These are phyloP conservation scores for Candida saitoana DNA, from an alignment of 805 yeast genomes.

Conservation along the genomic window DNA sequence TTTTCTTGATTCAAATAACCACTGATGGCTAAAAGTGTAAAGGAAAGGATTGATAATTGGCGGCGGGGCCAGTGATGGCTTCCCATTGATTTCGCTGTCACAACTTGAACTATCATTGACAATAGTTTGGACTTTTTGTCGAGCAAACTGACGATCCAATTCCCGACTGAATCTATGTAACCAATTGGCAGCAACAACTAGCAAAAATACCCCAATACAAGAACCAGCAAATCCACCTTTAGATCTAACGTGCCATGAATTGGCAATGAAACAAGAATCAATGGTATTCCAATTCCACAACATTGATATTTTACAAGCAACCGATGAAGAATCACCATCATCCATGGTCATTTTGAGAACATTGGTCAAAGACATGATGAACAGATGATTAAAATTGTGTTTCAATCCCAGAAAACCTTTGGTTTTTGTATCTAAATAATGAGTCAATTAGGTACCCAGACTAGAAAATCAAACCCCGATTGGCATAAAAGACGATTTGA, in stretches of 20 bases:
- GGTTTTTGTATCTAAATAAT: too few relatives aligned
- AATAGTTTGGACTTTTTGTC: conserved; percentile 7
- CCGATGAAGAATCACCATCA: conserved; percentile 1
- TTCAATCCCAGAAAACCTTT: too few relatives aligned
- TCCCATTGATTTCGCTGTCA: background rate
- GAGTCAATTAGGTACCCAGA: conserved; percentile 1
- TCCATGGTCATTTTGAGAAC: conserved; percentile 12
- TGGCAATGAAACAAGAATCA: conserved; percentile 60
- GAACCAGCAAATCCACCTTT: conserved; percentile 68
- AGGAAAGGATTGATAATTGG: conserved; percentile 14
- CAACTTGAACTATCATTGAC: background rate
- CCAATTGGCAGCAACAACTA: conserved; percentile 57
- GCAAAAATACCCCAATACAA: conserved; percentile 61
- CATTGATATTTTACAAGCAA: conserved; percentile 44
- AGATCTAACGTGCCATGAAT: conserved; percentile 58
- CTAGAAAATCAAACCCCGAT: background rate
- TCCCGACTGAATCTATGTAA: conserved; percentile 53
- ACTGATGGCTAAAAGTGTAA: conserved; percentile 28
- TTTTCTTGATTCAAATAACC: conserved; percentile 21
- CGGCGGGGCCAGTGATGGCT: background rate
- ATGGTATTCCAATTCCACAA: conserved; percentile 73
- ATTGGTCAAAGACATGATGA: background rate
- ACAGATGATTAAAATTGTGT: too few relatives aligned
- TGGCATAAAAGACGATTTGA: background rate
- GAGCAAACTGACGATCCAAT: conserved; percentile 36